Base-by-base conservation (phyloP, 495 filamentous ascomycete genomes). In the Platismatia glauca region DNA sequence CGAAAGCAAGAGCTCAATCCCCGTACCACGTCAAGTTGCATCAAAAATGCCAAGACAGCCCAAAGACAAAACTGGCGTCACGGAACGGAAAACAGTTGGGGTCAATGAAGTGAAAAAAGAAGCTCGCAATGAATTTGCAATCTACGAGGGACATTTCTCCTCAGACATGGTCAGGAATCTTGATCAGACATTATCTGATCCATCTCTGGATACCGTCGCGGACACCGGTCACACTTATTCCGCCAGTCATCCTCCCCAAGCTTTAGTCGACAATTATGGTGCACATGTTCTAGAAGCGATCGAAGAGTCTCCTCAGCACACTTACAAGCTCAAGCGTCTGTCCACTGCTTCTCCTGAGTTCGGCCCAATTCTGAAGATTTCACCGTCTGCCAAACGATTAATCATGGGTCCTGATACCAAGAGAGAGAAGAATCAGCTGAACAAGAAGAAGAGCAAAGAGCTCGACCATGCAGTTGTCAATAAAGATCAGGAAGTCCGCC, bases 341-440 rank as follows among this genome's bases (percentile, higher is more conserved):
- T 70, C 70, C 22, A 44, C 50, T 7, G 55, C 43, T 39, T 31
- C 65, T 5, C 69, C 64, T 6, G 58, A 58, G 8, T 61, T 66
- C 37, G 71, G 71, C 0, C 74, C 75, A 22, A 75, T 50, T 18
- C 64, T 77, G 9, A 71, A 60, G 37, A 73, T 77, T 34, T 72
- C 72, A 0, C 44, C 67, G 3, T 73, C 70, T n/a, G 75, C 75
- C 18, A 70, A 75, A 11, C 62, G 69, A 15, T 60, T 75, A 6
- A 75, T 76, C 27, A 74, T 74, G 69, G 74, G 74, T 12, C 52
- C 62, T 44, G 67, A 55, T 11, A 58, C n/a, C 20, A 46, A 63
- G 38, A 64, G 62, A 29, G 66, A 70, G 44, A 67, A 64, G 33
- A 16, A n/a, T 7, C 20, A 41, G 3, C 62, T 61, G 20, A 55